Evolutionary conservation across 331 rosid species (phyloP), one percentile per base, ranked within the genome.

Genomic region (Acacia pycnantha): DNA sequence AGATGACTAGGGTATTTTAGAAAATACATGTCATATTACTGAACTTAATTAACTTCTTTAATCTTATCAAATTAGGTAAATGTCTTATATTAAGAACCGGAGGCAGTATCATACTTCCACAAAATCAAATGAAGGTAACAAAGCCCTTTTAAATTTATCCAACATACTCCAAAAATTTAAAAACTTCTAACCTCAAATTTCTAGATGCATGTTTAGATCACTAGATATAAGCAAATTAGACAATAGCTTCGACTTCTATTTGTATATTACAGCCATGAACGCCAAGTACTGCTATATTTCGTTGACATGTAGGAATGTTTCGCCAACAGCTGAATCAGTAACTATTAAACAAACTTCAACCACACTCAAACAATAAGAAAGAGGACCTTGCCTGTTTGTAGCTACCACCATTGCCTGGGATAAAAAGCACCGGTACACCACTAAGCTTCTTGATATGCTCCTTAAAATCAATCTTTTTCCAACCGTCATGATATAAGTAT

Each of bases 391-490:
- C 99, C 99, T 96, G 98, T 87, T 8, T 41, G 46, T 90, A 95
- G 91, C 99, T 95, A 66, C 98, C 99, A 58, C 99, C 97, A 84
- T 95, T 95, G 59, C 98, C 99, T 0, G 98, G 99, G 85, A 95
- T 92, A 76, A 92, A 93, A 85, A 95, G 99, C 71, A 93, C 92
- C 1, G 99, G 98, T 62, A 92, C 83, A 7, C 99, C 99, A 73
- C 86, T 85, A 24, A 95, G 97, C 91, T 91, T 94, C 83, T 88
- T 88, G 11, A 92, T 84, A 84, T 93, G 97, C 90, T 93, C 94
- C 84, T 86, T 86, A 69, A 85, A 91, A 84, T 96, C 97, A 29
- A 93, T 93, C 93, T 88, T 84, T 76, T 87, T 92, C 99, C 97
- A 93, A 3, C 99, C 99, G 82, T 96, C 99, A 33, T 96, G 97